These are phyloP conservation scores for Aciculoconidium aculeatum DNA, from an alignment of 805 yeast genomes.

Conservation along the genomic window DNA sequence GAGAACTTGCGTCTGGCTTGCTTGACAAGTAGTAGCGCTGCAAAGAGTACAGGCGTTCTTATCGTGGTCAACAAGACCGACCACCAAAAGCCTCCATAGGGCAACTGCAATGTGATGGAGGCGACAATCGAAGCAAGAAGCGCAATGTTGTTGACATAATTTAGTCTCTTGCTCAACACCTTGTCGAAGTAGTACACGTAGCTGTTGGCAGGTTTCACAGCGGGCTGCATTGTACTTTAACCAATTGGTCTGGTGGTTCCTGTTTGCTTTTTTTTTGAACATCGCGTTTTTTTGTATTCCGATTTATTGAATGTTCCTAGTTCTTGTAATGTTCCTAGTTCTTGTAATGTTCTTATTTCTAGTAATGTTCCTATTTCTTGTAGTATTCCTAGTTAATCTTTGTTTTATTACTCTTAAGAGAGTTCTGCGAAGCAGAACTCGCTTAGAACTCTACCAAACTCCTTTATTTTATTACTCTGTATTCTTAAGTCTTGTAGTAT, in stretches of 20 bases:
- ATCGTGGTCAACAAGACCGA: slow-evolving; percentile 19
- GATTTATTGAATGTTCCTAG: too few relatives aligned
- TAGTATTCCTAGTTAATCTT: too few relatives aligned
- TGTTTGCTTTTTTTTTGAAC: too few relatives aligned
- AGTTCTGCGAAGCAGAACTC: too few relatives aligned
- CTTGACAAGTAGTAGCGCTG: slow-evolving; percentile 23
- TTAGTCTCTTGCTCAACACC: slow-evolving; percentile 30
- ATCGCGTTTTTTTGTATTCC: too few relatives aligned
- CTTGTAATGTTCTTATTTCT: too few relatives aligned
- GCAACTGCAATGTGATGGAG: slow-evolving; percentile 21
- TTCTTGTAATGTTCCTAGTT: too few relatives aligned
- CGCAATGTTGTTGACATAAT: slow-evolving; percentile 27
- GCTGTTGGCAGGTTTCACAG: slow-evolving; percentile 8
- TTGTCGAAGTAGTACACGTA: slow-evolving; percentile 23
- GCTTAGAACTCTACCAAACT: too few relatives aligned
- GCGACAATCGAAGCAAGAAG: slow-evolving; percentile 20
- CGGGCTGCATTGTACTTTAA: background rate
- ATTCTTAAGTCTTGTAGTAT: too few relatives aligned
- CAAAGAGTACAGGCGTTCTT: slow-evolving; percentile 27
- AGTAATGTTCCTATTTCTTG: too few relatives aligned
- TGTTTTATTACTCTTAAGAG: too few relatives aligned
- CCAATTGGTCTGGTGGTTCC: background rate
- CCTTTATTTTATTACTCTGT: too few relatives aligned
- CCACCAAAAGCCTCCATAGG: slow-evolving; percentile 28
- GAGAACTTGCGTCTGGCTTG: slow-evolving; percentile 18